Evolutionary conservation across 176 grass and related monocot species (phyloP).

Genomic region (Triticum dicoccoides): DNA sequence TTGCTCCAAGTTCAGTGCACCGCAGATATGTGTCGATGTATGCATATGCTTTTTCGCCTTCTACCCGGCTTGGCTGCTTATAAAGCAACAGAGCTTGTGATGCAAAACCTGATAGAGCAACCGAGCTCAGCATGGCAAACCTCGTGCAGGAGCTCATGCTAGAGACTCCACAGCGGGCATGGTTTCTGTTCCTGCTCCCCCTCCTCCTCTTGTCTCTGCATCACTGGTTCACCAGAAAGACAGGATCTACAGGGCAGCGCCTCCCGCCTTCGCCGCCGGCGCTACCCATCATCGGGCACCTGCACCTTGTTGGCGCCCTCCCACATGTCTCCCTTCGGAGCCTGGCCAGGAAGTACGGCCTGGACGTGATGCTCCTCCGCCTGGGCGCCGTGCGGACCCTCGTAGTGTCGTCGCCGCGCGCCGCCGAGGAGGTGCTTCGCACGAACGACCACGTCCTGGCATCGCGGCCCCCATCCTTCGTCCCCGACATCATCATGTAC

Average conservation of each 20-base stretch:
- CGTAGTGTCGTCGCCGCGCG: constrained; percentile 25
- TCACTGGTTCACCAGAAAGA: neutral
- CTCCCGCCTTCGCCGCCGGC: constrained; percentile 32
- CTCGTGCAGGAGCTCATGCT: too few relatives aligned
- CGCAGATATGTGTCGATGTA: too few relatives aligned
- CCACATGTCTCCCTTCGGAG: constrained; percentile 16
- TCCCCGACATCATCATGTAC: constrained; percentile 19
- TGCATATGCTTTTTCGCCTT: too few relatives aligned
- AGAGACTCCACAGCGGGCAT: neutral
- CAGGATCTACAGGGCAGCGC: neutral
- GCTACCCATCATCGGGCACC: neutral
- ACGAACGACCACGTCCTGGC: constrained; percentile 19
- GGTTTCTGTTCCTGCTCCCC: neutral
- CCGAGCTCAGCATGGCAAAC: too few relatives aligned
- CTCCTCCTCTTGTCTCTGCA: neutral
- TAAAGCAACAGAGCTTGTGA: too few relatives aligned
- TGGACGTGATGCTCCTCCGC: neutral
- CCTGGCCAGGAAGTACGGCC: constrained; percentile 17
- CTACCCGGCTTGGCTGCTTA: too few relatives aligned
- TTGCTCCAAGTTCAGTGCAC: too few relatives aligned
- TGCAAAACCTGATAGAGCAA: too few relatives aligned
- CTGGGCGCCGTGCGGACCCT: neutral
- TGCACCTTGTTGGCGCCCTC: constrained; percentile 18
- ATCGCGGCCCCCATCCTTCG: constrained; percentile 21
- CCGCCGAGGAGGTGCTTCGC: constrained; percentile 4